Percentiles rank a stretch among this genome's conserved stretches.
Conservation (phyloP, 257 asterid species). For the Nemophila menziesii region DNA sequence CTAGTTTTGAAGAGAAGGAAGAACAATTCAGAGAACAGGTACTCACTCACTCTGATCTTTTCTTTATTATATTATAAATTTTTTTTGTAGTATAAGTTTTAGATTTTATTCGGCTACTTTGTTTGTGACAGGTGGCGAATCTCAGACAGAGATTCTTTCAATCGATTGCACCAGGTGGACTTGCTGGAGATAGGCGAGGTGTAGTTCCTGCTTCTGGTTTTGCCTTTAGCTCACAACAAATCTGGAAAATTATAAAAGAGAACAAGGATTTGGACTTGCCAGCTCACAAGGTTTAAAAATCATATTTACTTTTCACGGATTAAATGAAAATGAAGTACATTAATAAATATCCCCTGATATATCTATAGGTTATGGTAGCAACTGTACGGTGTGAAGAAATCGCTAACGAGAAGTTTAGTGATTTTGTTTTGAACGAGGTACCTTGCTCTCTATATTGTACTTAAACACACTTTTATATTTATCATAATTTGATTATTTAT, state of each 20-base stretch:
- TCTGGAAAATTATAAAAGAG: conserved; percentile 83
- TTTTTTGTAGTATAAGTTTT: neutral
- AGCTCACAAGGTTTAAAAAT: conserved; percentile 64
- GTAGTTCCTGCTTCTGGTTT: conserved; percentile 95
- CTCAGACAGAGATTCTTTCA: conserved; percentile 67
- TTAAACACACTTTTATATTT: neutral
- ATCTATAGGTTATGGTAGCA: conserved; percentile 84
- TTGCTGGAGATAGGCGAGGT: conserved; percentile 89
- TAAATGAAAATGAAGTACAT: neutral
- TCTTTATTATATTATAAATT: neutral
- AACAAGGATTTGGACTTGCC: conserved; percentile 91
- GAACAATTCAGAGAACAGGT: conserved; percentile 84
- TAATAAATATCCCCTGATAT: conserved; percentile 9
- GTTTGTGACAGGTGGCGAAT: conserved; percentile 46
- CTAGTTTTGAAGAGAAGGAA: conserved; percentile 85
- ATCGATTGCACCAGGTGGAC: conserved; percentile 87
- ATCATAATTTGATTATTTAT: neutral
- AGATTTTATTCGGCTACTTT: conserved; percentile 2
- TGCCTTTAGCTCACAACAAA: conserved; percentile 70
- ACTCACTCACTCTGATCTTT: conserved; percentile 1
- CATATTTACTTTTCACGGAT: neutral
- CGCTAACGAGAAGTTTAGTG: conserved; percentile 67
- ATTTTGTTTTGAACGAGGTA: conserved; percentile 71
- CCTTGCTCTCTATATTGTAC: neutral
- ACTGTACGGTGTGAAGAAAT: conserved; percentile 96